Percentiles rank a stretch among this genome's conserved stretches.
phyloP scores from a whole-genome alignment of 768 basidiomycete genomes.

The Clathrus columnatus region DNA sequence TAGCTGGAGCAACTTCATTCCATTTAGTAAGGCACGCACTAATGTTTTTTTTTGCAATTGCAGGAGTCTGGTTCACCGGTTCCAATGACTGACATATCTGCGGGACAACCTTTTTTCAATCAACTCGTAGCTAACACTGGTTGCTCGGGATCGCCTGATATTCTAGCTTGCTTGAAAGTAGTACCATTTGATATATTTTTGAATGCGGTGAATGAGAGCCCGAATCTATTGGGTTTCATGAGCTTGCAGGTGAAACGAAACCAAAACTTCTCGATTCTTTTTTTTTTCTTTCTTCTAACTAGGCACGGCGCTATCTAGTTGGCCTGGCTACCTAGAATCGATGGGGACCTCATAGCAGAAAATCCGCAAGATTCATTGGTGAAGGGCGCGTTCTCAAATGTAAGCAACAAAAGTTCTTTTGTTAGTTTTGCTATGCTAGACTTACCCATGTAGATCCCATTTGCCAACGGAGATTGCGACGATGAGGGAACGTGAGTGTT shows the following conservation, averaged over 20 bases:
- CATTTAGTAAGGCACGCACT: not conserved
- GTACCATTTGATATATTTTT: slow-evolving; percentile 30
- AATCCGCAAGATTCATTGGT: slow-evolving; percentile 34
- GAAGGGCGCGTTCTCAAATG: slow-evolving; percentile 35
- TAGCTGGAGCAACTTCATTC: not conserved
- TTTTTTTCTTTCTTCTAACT: too few relatives aligned
- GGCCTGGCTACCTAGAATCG: slow-evolving; percentile 41
- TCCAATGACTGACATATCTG: slow-evolving; percentile 33
- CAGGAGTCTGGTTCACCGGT: slow-evolving; percentile 36
- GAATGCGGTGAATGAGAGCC: slow-evolving; percentile 32
- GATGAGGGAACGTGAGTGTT: slow-evolving; percentile 49
- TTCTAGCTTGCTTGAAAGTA: slow-evolving; percentile 31
- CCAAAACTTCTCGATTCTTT: too few relatives aligned
- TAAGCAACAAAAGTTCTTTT: slow-evolving; percentile 25
- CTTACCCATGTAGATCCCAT: not conserved
- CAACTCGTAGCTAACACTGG: slow-evolving; percentile 32
- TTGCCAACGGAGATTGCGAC: slow-evolving; percentile 36
- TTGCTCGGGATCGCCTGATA: slow-evolving; percentile 32
- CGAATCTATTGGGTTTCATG: slow-evolving; percentile 28
- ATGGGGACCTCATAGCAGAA: slow-evolving; percentile 41
- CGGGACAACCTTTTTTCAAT: slow-evolving; percentile 40
- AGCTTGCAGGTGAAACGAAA: slow-evolving; percentile 2
- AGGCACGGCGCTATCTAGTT: slow-evolving; percentile 23
- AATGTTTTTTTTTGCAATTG: too few relatives aligned
- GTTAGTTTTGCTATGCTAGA: not conserved